A percentile compares a stretch with the other conserved stretches of the same genome.
phyloP scores from a whole-genome alignment of 108 stramenopile genomes.

The Epithemia pelagica region DNA sequence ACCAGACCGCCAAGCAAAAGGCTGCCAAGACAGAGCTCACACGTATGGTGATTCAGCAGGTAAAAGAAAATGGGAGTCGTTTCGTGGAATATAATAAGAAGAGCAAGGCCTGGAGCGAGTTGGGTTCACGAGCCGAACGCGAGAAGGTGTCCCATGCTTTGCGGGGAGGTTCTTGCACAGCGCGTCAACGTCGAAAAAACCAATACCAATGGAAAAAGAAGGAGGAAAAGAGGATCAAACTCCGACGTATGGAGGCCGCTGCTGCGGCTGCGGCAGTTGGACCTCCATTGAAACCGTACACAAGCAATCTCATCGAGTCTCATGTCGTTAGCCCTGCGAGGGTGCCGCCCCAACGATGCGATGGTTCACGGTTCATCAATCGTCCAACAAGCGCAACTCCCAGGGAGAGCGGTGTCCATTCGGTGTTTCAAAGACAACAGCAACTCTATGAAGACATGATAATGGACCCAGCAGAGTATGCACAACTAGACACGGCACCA shows the following conservation, averaged over 20 bases:
- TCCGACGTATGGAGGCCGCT: not conserved
- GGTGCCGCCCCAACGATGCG: not conserved
- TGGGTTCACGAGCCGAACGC: not conserved
- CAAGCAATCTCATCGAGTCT: no score
- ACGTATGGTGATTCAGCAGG: not conserved
- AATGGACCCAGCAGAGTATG: not conserved
- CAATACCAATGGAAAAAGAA: not conserved
- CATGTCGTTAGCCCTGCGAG: no score
- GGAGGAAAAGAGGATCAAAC: not conserved
- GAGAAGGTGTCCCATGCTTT: not conserved
- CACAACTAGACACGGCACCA: not conserved
- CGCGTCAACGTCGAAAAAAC: not conserved
- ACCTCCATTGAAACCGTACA: no score
- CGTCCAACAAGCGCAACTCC: not conserved
- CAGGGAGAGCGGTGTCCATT: not conserved
- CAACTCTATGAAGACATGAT: not conserved
- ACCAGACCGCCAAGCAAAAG: not conserved
- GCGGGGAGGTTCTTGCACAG: not conserved
- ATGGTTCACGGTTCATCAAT: not conserved
- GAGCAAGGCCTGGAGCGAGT: not conserved
- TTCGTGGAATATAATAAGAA: not conserved
- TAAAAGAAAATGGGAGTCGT: not conserved
- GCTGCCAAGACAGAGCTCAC: not conserved
- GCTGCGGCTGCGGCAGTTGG: not conserved
- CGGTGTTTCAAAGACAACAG: not conserved